Base-by-base conservation (phyloP, 1,139 yeast species). In the Zygoascus sp. region DNA sequence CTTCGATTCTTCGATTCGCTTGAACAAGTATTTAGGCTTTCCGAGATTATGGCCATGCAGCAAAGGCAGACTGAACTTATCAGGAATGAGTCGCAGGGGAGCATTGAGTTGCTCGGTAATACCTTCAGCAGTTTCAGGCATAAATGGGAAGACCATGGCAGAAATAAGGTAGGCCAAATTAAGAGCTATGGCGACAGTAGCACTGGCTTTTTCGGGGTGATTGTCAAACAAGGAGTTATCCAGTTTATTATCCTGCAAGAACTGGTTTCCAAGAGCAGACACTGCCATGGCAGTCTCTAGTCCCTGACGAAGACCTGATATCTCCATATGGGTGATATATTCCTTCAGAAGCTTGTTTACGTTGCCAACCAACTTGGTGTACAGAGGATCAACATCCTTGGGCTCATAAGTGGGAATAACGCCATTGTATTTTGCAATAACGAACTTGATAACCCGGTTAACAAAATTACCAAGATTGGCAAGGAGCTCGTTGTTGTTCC, bases 391-490 rank as follows among this genome's bases (percentile, higher is more conserved):
- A 32, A 61, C 55, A 32, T 69, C 64, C 47, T 66, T 64, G 40
- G 74, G 64, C 37, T 64, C 53, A 57, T 80, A 76, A 43, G 72
- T 62, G 45, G 97, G 96, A 53, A 92, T 75, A 41, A 88, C 96
- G 50, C 96, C 95, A 59, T 87, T 85, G 67, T 89, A 92, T 66
- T 90, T 92, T 49, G 96, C 94, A 64, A 77, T 81, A 47, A 83
- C 88, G 65, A 89, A 92, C 68, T 92, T 92, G 56, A 89, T 81
- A 61, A 90, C 74, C 69, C 99, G 83, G 74, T 92, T 92, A 51
- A 89, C 97, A 62, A 88, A 88, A 73, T 92, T 92, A 68, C 98
- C 99, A 64, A 94, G 75, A 69, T 94, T 94, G 47, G 97, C 96
- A 67, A 92, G 76, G 62, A 92, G 74, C 70, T 94, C 98, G 55